Percentiles rank a stretch among this genome's conserved stretches.
phyloP scores from a whole-genome alignment of 768 basidiomycete genomes.

The Gyrodon lividus region DNA sequence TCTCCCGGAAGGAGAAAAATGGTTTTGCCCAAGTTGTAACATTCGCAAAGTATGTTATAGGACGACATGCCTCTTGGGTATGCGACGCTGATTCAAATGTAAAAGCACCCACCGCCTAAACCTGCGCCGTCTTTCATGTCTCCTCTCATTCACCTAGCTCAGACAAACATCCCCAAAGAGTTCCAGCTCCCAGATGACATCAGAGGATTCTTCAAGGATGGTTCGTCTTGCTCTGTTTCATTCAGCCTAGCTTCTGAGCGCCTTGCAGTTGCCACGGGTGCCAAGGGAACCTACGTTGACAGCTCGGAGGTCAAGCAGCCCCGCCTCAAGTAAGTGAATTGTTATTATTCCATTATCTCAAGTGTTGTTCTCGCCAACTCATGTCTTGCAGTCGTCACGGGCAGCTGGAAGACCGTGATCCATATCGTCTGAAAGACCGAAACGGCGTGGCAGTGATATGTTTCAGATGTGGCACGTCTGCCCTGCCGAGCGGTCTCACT shows the following conservation, averaged over 20 bases:
- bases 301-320: conserved; percentile 71
- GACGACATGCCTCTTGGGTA: background rate
- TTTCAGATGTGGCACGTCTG: conserved; percentile 84
- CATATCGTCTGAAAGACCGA: conserved; percentile 80
- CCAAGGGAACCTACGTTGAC: conserved; percentile 84
- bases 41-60: conserved; percentile 56
- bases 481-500: conserved; percentile 55
- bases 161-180: conserved; percentile 70
- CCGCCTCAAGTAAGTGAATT: conserved; percentile 73
- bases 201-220: conserved; percentile 80
- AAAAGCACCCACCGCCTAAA: conserved; percentile 59
- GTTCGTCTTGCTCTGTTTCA: conserved; percentile 43
- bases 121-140: conserved; percentile 71
- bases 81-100: conserved; percentile 13
- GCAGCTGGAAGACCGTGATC: conserved; percentile 88
- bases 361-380: background rate
- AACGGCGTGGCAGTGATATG: conserved; percentile 85
- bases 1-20: conserved; percentile 75
- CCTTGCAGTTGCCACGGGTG: conserved; percentile 67
- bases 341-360: too few species aligned
- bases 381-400: conserved; percentile 65
- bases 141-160: conserved; percentile 68
- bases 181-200: conserved; percentile 88
- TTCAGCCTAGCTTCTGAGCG: conserved; percentile 14
- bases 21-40: conserved; percentile 76